These are phyloP conservation scores for Teunomyces gatunensis DNA, from an alignment of 805 yeast genomes.

Conservation along the genomic window DNA sequence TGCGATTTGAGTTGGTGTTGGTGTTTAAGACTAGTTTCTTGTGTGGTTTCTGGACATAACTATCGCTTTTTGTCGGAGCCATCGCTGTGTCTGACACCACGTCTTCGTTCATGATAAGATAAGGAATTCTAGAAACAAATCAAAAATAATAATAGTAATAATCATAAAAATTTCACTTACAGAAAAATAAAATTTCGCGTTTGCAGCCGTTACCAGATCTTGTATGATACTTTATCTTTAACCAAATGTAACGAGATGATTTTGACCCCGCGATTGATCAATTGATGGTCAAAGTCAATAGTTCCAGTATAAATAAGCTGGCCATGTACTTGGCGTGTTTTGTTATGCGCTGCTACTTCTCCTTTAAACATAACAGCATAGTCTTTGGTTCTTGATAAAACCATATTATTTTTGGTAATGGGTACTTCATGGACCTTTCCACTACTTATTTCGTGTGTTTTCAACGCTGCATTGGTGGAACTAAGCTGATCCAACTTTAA, in stretches of 20 bases:
- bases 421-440: conserved; percentile 28
- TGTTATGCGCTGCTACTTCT: conserved; percentile 18
- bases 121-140: background rate
- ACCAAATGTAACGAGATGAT: conserved; percentile 19
- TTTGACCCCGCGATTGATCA: conserved; percentile 31
- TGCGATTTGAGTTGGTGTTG: conserved; percentile 7
- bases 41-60: background rate
- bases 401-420: conserved; percentile 1
- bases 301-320: conserved; percentile 22
- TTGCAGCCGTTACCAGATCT: conserved; percentile 1
- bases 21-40: background rate
- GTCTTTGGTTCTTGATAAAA: conserved; percentile 12
- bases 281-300: conserved; percentile 30
- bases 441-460: conserved; percentile 16
- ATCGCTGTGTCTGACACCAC: background rate
- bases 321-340: conserved; percentile 16
- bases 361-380: conserved; percentile 27
- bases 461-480: background rate
- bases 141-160: background rate
- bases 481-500: conserved; percentile 25
- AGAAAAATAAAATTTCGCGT: background rate
- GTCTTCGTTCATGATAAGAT: background rate
- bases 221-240: background rate
- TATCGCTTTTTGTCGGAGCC: background rate
- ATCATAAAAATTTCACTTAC: background rate